Evolutionary conservation across 768 basidiomycete species (phyloP), one percentile per base, ranked within the genome.

Genomic region (Rhodosporidiobolus odoratus): DNA sequence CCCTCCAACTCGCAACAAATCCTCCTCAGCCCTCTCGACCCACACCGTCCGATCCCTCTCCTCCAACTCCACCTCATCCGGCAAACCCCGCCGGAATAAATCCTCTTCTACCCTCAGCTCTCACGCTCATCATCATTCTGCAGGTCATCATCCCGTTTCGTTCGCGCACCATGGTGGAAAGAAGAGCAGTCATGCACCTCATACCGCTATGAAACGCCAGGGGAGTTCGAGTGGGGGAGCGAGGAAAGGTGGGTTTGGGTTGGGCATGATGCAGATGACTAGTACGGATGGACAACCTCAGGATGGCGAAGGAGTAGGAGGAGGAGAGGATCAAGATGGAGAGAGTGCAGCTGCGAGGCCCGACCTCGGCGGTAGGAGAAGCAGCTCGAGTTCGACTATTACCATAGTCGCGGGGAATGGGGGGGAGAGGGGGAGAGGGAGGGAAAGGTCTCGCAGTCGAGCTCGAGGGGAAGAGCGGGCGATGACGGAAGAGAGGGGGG

Each of bases 241-340:
- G 34, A 52, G 71, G n/a, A 58, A 54, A 32, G 15, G 38, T 34
- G 37, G 43, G 12, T 66, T 74, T 45, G 73, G 66, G 25, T 48
- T 74, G n/a, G 73, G 68, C n/a, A 67, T 74, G 62, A 74, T 66
- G 37, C 64, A 54, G 30, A 61, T 74, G 58, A 60, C 62, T 3
- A 37, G 47, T 16, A 35, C 38, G 21, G 21, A 13, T 15, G 47
- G 32, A 13, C 15, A 12, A 7, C 15, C 43, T 23, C 47, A 32
- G 17, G 34, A 41, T 8, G 48, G 25, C 17, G 35, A n/a, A 5
- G 52, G n/a, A 12, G 41, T 34, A 25, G 0, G 57, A 37, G n/a
- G 41, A 25, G 7, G 61, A 19, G 34, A 4, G 19, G 38, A 23
- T 19, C 12, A 53, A 19, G 32, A 4, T 30, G 7, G 50, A 47